A percentile compares a stretch with the other conserved stretches of the same genome.
Evolutionary conservation across 345 rosid genomes (phyloP).

Genomic region (Capsella bursapastoris): DNA sequence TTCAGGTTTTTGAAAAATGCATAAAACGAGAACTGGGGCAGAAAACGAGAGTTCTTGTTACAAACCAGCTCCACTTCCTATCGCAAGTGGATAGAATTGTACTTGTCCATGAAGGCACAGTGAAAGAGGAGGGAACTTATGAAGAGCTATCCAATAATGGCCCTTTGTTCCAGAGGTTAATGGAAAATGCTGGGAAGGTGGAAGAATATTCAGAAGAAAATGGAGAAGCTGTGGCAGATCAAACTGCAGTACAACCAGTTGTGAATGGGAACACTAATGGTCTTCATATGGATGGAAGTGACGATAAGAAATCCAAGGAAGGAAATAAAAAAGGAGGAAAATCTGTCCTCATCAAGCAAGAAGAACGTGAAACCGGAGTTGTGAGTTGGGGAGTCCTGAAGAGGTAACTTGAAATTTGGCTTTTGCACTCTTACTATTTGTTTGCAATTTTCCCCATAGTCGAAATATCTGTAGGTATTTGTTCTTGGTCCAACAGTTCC

Average conservation of each 20-base stretch:
- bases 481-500: constrained; percentile 19
- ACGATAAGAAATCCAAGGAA: constrained; percentile 50
- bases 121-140: constrained; percentile 97
- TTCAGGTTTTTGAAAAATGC: constrained; percentile 96
- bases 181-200: constrained; percentile 99
- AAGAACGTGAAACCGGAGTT: constrained; percentile 98
- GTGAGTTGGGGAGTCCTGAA: constrained; percentile 75
- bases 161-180: constrained; percentile 71
- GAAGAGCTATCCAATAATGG: constrained; percentile 85
- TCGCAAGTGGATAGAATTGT: constrained; percentile 94
- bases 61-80: constrained; percentile 97
- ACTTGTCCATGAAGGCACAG: constrained; percentile 90
- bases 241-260: constrained; percentile 43
- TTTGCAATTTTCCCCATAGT: constrained; percentile 14
- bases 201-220: constrained; percentile 89
- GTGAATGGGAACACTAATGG: constrained; percentile 64
- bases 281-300: constrained; percentile 48
- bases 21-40: constrained; percentile 77
- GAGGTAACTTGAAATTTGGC: constrained; percentile 55
- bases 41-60: constrained; percentile 97
- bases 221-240: constrained; percentile 60
- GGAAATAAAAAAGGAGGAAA: constrained; percentile 52
- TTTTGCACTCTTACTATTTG: constrained; percentile 18
- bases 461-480: not conserved
- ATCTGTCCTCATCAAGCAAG: constrained; percentile 93